Evolutionary conservation across 2,329 filamentous ascomycete species (phyloP), one percentile per base, ranked within the genome.

Genomic region (Botryotinia convoluta): DNA sequence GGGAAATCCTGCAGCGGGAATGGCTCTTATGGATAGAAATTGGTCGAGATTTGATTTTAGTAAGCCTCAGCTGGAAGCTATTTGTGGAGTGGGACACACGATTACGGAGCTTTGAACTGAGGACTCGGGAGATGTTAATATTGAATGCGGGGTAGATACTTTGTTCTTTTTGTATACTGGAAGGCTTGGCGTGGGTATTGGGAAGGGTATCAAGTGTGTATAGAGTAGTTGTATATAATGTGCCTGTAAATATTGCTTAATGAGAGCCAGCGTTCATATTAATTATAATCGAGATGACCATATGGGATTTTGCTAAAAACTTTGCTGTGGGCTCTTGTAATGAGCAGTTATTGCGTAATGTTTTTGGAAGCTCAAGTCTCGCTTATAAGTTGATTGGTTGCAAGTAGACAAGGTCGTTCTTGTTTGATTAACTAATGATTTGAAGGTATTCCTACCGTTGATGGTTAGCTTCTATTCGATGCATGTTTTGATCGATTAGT

Each of bases 41-140:
- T 79, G 78, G 75, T 76, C 79, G 20, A 78, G 76, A 29, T 63
- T 54, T 35, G 78, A 81, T 71, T 80, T 81, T 44, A 77, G 69
- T 59, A 32, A 63, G 26, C 72, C 74, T 39, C 80, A 81, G 65
- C 70, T 81, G 62, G 68, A 78, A 73, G 76, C 76, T 57, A 80
- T 81, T 48, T 81, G 80, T 72, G 80, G 80, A 37, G 69, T 79
- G 14, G 76, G 74, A 16, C 75, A 75, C 32, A 78, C 75, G 22
- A 76, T 77, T 74, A 74, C 69, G 20, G 78, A 78, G 60, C 67
- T 77, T n/a, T 74, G 69, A 60, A 59, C 12, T 59, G 29, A 65
- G 35, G 8, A 54, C 10, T 12, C 4, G 7, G n/a, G 14, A 29
- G 51, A 18, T 59, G 54, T 51, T 42, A 16, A 57, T 57, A 57